Conservation (phyloP, 768 basidiomycete species). For the Rhodotorula paludigena region DNA sequence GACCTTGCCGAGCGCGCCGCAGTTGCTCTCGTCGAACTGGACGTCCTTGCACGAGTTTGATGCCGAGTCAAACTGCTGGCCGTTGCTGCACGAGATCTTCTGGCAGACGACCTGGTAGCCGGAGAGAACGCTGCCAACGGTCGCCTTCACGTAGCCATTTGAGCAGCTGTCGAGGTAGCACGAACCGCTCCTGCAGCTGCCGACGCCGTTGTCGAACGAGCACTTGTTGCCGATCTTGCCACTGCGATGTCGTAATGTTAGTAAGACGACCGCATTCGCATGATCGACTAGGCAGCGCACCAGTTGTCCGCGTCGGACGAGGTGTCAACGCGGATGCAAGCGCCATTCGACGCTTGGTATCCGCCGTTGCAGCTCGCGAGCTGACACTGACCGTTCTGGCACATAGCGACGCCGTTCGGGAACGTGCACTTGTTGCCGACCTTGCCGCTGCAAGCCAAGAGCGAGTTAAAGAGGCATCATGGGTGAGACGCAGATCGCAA, state of each 20-base stretch:
- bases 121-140: too few relatives aligned
- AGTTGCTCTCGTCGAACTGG: conserved; percentile 18
- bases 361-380: conserved; percentile 16
- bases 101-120: too few relatives aligned
- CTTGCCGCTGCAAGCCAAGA: neutral
- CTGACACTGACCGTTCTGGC: conserved; percentile 18
- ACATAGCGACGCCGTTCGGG: conserved; percentile 9
- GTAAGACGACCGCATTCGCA: neutral
- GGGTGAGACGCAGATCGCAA: too few relatives aligned
- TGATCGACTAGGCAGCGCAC: conserved; percentile 1
- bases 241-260: neutral
- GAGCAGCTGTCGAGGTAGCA: conserved; percentile 15
- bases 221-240: conserved; percentile 25
- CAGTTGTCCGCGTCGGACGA: conserved; percentile 20
- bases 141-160: conserved; percentile 7
- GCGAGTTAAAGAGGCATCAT: neutral
- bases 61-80: neutral
- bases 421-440: conserved; percentile 16
- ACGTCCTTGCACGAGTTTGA: neutral
- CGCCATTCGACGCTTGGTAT: conserved; percentile 22
- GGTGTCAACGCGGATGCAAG: conserved; percentile 3
- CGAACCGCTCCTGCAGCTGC: conserved; percentile 5
- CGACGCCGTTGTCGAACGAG: conserved; percentile 20
- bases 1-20: conserved; percentile 23
- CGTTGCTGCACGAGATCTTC: conserved; percentile 1